Conservation (phyloP, 768 basidiomycete genomes). For the Suillus occidentalis region DNA sequence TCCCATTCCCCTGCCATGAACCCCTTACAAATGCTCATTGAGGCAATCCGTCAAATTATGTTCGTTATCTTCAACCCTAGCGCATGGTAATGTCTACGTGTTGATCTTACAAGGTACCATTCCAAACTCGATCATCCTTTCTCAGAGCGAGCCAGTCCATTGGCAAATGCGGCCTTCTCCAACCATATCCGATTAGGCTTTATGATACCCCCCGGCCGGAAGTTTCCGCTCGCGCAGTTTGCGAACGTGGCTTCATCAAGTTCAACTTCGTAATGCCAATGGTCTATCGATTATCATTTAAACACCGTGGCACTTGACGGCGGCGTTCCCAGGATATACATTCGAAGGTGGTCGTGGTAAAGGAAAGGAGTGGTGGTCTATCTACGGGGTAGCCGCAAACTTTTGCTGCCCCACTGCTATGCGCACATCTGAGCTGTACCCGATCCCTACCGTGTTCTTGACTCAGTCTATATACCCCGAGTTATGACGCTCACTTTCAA, state of each 20-base stretch:
- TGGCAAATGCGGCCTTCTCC: conserved; percentile 29
- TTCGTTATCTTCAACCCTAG: conserved; percentile 49
- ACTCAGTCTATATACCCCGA: too few species aligned
- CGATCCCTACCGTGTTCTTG: too few species aligned
- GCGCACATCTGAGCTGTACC: too few species aligned
- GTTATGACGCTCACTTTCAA: too few species aligned
- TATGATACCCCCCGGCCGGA: conserved; percentile 40
- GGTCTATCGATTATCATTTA: conserved; percentile 46
- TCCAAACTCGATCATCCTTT: conserved; percentile 37
- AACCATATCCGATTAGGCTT: conserved; percentile 35
- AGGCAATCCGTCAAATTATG: conserved; percentile 49
- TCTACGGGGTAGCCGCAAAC: too few species aligned
- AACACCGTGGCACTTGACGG: conserved; percentile 41
- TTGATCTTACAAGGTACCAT: conserved; percentile 39
- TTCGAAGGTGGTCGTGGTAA: conserved; percentile 29
- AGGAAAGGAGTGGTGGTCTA: conserved; percentile 58
- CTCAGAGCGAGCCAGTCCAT: conserved; percentile 31
- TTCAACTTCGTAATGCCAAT: conserved; percentile 47
- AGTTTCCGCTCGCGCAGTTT: conserved; percentile 36
- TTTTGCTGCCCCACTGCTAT: too few species aligned
- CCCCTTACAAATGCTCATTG: conserved; percentile 7
- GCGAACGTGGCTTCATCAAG: conserved; percentile 45
- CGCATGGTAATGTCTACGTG: conserved; percentile 35
- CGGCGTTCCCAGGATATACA: conserved; percentile 36
- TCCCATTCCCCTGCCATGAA: neutral